Conservation (phyloP, 2,329 filamentous ascomycete genomes). For the Xylariaceae sp. region DNA sequence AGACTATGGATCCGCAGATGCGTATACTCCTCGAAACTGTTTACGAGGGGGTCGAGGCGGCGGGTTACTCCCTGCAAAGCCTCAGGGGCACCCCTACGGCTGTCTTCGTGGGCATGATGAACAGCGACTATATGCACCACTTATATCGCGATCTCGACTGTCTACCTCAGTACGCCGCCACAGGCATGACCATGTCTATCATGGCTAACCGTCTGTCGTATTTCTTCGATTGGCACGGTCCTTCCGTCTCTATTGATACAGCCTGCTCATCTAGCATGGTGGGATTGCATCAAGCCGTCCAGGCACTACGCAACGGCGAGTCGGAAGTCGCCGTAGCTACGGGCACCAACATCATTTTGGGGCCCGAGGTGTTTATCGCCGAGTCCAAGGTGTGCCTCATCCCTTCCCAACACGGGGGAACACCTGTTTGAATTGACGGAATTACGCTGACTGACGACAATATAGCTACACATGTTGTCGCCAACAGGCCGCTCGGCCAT, state of each 20-base stretch:
- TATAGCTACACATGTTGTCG: neutral
- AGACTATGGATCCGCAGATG: conserved; percentile 1
- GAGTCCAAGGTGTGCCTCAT: neutral
- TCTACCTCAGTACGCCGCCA: neutral
- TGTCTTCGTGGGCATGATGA: neutral
- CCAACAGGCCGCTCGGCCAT: neutral
- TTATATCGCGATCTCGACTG: neutral
- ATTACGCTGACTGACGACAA: neutral
- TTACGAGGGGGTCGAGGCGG: neutral
- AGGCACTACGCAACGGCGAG: neutral
- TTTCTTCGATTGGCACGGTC: conserved; percentile 1
- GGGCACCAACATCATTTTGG: neutral
- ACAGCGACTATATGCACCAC: neutral
- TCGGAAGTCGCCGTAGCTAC: neutral
- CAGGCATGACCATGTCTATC: neutral
- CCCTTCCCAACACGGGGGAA: neutral
- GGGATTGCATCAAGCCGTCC: neutral
- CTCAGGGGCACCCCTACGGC: neutral
- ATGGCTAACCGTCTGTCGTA: neutral
- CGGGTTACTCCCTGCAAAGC: neutral
- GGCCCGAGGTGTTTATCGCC: neutral
- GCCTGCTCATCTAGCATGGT: conserved; percentile 1
- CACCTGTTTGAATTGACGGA: too few relatives aligned
- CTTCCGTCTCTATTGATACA: neutral
- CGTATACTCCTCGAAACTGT: conserved; percentile 1